These are phyloP conservation scores for Aspergillus uvarum DNA, from an alignment of 2,329 filamentous ascomycete species.

Conservation along the genomic window DNA sequence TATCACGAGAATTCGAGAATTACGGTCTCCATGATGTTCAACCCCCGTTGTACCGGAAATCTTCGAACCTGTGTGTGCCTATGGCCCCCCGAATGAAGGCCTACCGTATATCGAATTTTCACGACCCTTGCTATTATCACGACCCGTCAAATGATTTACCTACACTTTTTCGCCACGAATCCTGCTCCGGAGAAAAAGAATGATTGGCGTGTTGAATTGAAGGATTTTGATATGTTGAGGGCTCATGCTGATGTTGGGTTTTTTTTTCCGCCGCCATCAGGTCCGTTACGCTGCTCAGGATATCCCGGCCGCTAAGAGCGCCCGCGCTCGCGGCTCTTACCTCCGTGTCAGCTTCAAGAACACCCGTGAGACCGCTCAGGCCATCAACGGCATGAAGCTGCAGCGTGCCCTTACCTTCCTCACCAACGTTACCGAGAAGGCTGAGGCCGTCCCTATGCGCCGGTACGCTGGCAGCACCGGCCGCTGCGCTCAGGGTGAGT, in stretches of 20 bases:
- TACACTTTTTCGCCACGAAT: neutral
- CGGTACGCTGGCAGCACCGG: conserved; percentile 95
- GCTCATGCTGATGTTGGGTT: conserved; percentile 31
- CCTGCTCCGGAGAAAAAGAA: conserved; percentile 3
- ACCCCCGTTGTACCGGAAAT: conserved; percentile 11
- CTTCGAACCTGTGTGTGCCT: conserved; percentile 12
- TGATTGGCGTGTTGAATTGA: neutral
- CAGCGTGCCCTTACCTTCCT: conserved; percentile 94
- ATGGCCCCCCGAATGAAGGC: conserved; percentile 7
- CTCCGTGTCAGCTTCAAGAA: conserved; percentile 99
- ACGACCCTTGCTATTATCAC: neutral
- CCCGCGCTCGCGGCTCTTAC: conserved; percentile 97
- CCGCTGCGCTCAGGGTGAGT: conserved; percentile 96
- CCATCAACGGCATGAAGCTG: conserved; percentile 99
- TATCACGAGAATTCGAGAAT: neutral
- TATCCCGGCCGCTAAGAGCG: conserved; percentile 87
- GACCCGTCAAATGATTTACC: neutral
- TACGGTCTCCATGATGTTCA: conserved; percentile 2
- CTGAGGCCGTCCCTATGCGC: conserved; percentile 97
- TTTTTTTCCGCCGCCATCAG: conserved; percentile 48
- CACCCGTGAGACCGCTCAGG: conserved; percentile 98
- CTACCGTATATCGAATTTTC: conserved; percentile 5
- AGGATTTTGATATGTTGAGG: conserved; percentile 8
- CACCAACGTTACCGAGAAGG: conserved; percentile 96
- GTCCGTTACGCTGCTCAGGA: conserved; percentile 95